Conservation (phyloP, 441 rosid species). For the Pelargonium exstipulatum region DNA sequence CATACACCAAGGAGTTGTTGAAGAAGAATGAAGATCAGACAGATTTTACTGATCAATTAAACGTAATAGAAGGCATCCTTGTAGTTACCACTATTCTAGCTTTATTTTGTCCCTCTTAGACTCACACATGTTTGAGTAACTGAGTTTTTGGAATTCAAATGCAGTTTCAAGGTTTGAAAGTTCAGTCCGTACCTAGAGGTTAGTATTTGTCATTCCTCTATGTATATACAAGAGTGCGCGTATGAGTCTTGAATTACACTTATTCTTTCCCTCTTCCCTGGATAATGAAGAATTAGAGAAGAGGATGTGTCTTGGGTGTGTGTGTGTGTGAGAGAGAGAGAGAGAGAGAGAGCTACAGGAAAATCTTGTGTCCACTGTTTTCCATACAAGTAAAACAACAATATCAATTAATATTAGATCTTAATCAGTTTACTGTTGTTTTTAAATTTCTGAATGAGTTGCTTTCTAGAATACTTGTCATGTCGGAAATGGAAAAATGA, state of each 20-base stretch:
- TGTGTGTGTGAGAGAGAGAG: too few relatives aligned
- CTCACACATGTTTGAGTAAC: not conserved
- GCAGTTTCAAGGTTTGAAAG: conserved; percentile 43
- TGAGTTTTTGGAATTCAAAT: conserved; percentile 21
- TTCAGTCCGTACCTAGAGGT: conserved; percentile 42
- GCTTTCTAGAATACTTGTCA: too few relatives aligned
- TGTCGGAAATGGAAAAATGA: too few relatives aligned
- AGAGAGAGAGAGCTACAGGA: not conserved
- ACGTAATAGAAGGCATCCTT: conserved; percentile 32
- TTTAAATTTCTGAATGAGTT: too few relatives aligned
- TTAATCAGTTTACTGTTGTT: too few relatives aligned
- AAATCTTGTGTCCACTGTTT: not conserved
- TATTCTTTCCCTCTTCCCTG: too few relatives aligned
- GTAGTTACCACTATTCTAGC: not conserved
- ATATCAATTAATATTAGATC: too few relatives aligned
- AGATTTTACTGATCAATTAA: conserved; percentile 28
- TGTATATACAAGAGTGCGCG: not conserved
- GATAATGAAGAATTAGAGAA: too few relatives aligned
- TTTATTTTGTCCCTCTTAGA: not conserved
- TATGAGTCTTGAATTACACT: conserved; percentile 4
- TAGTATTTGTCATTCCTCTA: conserved; percentile 16
- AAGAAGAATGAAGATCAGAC: conserved; percentile 26
- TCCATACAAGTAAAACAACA: not conserved
- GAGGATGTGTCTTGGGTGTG: not conserved
- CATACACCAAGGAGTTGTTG: conserved; percentile 27